Conservation (phyloP, 495 filamentous ascomycete genomes). For the Penicillium desertorum region DNA sequence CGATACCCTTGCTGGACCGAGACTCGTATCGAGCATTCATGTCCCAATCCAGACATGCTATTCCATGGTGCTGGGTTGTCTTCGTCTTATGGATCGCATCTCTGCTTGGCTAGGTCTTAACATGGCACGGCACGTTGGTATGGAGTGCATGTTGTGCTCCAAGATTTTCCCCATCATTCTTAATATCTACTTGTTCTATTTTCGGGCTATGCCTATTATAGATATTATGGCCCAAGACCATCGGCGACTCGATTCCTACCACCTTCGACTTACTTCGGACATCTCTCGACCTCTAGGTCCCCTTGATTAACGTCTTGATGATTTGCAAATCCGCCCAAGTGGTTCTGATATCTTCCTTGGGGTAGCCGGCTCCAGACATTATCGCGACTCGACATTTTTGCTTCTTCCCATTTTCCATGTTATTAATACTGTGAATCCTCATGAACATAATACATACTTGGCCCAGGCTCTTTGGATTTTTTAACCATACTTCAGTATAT, state of each 20-base stretch:
- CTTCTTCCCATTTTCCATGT: constrained; percentile 1
- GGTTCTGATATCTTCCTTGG: background rate
- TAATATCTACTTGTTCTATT: background rate
- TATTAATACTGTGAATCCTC: constrained; percentile 7
- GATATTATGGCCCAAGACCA: background rate
- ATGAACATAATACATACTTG: constrained; percentile 14
- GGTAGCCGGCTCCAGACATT: background rate
- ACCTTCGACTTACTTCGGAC: background rate
- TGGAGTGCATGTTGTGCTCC: background rate
- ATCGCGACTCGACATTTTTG: background rate
- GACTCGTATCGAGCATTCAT: constrained; percentile 2
- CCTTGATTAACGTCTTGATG: constrained; percentile 16
- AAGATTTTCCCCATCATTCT: background rate
- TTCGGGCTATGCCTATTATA: background rate
- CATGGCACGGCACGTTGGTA: background rate
- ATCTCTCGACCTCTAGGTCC: background rate
- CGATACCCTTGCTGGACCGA: constrained; percentile 27
- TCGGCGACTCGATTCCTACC: background rate
- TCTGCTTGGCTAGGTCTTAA: background rate
- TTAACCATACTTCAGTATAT: background rate
- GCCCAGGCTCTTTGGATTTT: background rate
- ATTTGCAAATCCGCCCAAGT: constrained; percentile 7
- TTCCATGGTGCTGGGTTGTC: background rate
- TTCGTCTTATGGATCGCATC: background rate
- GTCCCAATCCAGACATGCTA: background rate